phyloP scores from a whole-genome alignment of 2,329 filamentous ascomycete genomes.

The Setomelanomma holmii region DNA sequence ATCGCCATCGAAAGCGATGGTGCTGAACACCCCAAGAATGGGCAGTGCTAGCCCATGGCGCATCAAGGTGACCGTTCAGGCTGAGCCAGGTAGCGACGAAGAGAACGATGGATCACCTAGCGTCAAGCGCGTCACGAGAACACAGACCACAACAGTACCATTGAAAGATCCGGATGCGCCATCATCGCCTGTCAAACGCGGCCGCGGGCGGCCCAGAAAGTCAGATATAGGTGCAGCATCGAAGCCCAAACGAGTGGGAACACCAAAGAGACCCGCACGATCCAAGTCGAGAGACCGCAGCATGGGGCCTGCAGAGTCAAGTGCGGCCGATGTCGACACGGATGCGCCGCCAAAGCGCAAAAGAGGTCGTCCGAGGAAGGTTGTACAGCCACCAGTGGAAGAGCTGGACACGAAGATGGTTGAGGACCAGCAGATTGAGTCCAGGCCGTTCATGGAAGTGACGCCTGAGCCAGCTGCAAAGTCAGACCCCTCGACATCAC shows the following conservation, averaged over 20 bases:
- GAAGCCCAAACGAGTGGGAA: slow-evolving; percentile 41
- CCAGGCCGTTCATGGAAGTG: not conserved
- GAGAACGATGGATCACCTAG: slow-evolving; percentile 42
- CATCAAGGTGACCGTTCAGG: slow-evolving; percentile 59
- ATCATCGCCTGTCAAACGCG: slow-evolving; percentile 46
- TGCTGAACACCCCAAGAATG: slow-evolving; percentile 51
- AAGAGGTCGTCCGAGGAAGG: slow-evolving; percentile 45
- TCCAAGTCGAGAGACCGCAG: slow-evolving; percentile 30
- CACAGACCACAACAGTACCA: slow-evolving; percentile 51
- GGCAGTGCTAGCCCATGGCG: slow-evolving; percentile 55
- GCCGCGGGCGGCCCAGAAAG: slow-evolving; percentile 47
- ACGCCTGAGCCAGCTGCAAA: slow-evolving; percentile 11
- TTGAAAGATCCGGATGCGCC: slow-evolving; percentile 49
- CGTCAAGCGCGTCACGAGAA: slow-evolving; percentile 34
- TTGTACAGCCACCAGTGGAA: slow-evolving; percentile 24
- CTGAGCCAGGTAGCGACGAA: slow-evolving; percentile 50
- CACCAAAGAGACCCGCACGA: slow-evolving; percentile 39
- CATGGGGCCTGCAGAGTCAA: slow-evolving; percentile 24
- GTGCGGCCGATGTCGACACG: slow-evolving; percentile 31
- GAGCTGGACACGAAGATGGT: slow-evolving; percentile 22
- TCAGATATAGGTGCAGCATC: slow-evolving; percentile 35
- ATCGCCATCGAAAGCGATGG: slow-evolving; percentile 54
- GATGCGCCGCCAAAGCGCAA: slow-evolving; percentile 37
- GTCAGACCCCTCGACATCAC: slow-evolving; percentile 4
- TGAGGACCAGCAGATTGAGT: slow-evolving; percentile 1